Percentiles rank a stretch among this genome's conserved stretches.
Evolutionary conservation across 2,329 filamentous ascomycete species (phyloP).

Genomic region (Alternaria sp.): DNA sequence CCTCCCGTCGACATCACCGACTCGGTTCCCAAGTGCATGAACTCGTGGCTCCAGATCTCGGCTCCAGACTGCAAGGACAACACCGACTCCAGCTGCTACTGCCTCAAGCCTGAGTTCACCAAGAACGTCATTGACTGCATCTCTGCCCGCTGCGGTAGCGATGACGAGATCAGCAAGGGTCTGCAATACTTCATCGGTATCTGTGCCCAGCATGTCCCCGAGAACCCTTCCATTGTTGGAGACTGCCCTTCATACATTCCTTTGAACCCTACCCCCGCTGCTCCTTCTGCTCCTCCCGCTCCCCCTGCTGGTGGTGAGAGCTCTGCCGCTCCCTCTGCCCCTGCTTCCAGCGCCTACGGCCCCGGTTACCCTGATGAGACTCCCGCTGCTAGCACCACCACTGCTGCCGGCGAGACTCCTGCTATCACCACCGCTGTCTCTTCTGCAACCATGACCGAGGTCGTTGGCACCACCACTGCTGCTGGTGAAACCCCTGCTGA

Average conservation of each 20-base stretch:
- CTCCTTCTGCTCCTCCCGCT: constrained; percentile 17
- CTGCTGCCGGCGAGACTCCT: constrained; percentile 10
- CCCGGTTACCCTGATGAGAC: not conserved
- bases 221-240: constrained; percentile 87
- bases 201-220: constrained; percentile 74
- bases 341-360: constrained; percentile 9
- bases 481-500: constrained; percentile 8
- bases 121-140: constrained; percentile 82
- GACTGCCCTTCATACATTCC: constrained; percentile 69
- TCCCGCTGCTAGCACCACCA: constrained; percentile 10
- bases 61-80: constrained; percentile 78
- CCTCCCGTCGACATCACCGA: constrained; percentile 59
- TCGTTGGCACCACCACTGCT: constrained; percentile 2
- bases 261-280: constrained; percentile 37
- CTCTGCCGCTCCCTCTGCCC: constrained; percentile 3
- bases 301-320: constrained; percentile 8
- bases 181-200: constrained; percentile 89
- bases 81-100: constrained; percentile 85
- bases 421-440: not conserved
- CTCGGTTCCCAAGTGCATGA: constrained; percentile 85
- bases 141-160: constrained; percentile 71
- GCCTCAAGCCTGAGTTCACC: constrained; percentile 78
- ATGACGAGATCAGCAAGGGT: constrained; percentile 71
- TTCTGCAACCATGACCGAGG: not conserved
- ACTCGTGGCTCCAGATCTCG: constrained; percentile 78